These are phyloP conservation scores for Coemansia sp. DNA, from an alignment of 192 early-diverging fungal species.

Conservation along the genomic window DNA sequence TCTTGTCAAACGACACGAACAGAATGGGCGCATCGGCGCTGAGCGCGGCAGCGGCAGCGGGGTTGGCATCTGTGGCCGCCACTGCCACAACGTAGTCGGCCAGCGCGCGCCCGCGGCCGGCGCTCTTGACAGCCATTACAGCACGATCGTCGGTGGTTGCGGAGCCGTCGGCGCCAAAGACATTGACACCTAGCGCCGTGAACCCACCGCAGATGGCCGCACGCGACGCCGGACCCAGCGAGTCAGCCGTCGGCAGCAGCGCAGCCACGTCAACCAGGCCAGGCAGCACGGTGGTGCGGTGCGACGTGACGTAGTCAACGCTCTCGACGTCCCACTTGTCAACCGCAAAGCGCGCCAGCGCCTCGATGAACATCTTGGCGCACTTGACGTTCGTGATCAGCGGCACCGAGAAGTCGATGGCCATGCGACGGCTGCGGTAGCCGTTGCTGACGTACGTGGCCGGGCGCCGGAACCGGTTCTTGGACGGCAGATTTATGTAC, in stretches of 20 bases:
- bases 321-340: slow-evolving; percentile 69
- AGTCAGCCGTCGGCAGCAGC: slow-evolving; percentile 57
- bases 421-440: slow-evolving; percentile 95
- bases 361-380: slow-evolving; percentile 97
- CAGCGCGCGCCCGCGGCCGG: slow-evolving; percentile 58
- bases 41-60: slow-evolving; percentile 49
- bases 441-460: slow-evolving; percentile 93
- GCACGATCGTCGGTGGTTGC: slow-evolving; percentile 22
- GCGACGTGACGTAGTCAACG: slow-evolving; percentile 90
- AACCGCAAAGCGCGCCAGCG: slow-evolving; percentile 66
- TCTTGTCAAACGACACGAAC: slow-evolving; percentile 59
- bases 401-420: slow-evolving; percentile 94
- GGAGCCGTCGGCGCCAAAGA: slow-evolving; percentile 44
- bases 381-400: slow-evolving; percentile 99
- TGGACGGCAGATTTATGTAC: slow-evolving; percentile 98
- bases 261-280: slow-evolving; percentile 84
- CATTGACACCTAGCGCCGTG: slow-evolving; percentile 69
- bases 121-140: slow-evolving; percentile 52
- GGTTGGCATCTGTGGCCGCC: slow-evolving; percentile 69
- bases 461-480: slow-evolving; percentile 94
- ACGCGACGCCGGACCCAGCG: slow-evolving; percentile 63
- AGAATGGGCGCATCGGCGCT: slow-evolving; percentile 54
- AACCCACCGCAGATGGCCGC: slow-evolving; percentile 84
- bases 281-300: slow-evolving; percentile 79
- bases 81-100: slow-evolving; percentile 74